These are phyloP conservation scores for Colletotrichum nymphaeae DNA, from an alignment of 2,329 filamentous ascomycete genomes.

Conservation along the genomic window DNA sequence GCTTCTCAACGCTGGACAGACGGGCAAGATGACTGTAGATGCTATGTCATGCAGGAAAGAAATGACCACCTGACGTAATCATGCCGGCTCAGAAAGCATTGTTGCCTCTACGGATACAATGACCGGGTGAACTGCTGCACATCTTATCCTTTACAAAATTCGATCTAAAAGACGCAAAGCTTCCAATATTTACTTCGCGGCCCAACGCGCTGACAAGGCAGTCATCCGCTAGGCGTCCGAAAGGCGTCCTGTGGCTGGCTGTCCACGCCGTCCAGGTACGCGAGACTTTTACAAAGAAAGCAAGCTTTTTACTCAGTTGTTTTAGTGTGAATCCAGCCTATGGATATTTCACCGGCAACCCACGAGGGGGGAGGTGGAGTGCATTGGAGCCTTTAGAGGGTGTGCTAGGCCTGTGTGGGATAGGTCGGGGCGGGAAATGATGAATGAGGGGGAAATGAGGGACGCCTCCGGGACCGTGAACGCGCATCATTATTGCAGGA, in stretches of 20 bases:
- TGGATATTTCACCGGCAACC: no score
- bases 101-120: background rate
- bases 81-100: background rate
- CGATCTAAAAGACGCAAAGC: background rate
- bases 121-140: background rate
- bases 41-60: background rate
- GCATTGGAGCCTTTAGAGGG: background rate
- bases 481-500: slow-evolving; percentile 5
- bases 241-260: slow-evolving; percentile 3
- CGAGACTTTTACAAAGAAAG: background rate
- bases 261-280: background rate
- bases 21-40: background rate
- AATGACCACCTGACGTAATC: background rate
- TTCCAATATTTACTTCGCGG: background rate
- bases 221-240: background rate
- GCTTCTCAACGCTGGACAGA: no score
- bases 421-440: slow-evolving; percentile 12
- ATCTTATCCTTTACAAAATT: background rate
- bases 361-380: background rate
- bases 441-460: slow-evolving; percentile 27
- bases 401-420: slow-evolving; percentile 16
- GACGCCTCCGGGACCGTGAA: slow-evolving; percentile 1
- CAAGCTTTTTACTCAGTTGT: background rate
- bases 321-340: background rate
- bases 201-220: background rate